These are phyloP conservation scores for Sugiyamaella neomexicana DNA, from an alignment of 1,139 yeast species.

Conservation along the genomic window DNA sequence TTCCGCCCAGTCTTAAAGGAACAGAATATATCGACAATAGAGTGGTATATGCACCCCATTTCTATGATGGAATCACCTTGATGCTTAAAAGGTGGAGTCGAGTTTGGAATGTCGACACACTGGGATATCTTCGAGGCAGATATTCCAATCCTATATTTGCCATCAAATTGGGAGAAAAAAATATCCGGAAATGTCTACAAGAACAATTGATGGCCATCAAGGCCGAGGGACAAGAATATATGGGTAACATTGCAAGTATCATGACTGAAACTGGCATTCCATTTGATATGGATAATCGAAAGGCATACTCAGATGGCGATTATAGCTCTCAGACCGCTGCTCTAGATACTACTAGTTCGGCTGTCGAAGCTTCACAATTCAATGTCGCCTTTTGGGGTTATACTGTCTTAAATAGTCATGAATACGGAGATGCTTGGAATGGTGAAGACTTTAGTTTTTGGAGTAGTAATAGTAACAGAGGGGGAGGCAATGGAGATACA, in stretches of 20 bases:
- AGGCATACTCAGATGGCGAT: constrained; percentile 60
- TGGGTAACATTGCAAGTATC: constrained; percentile 69
- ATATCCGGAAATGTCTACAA: constrained; percentile 66
- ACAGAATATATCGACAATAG: constrained; percentile 59
- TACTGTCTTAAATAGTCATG: constrained; percentile 63
- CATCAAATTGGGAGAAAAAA: constrained; percentile 71
- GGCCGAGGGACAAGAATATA: constrained; percentile 54
- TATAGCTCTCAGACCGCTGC: constrained; percentile 73
- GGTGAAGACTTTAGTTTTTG: constrained; percentile 86
- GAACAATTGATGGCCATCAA: constrained; percentile 65
- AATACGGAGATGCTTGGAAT: constrained; percentile 86
- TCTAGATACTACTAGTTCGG: constrained; percentile 71
- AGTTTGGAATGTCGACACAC: constrained; percentile 71
- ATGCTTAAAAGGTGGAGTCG: constrained; percentile 75
- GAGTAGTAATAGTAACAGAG: constrained; percentile 45
- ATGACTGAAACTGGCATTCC: constrained; percentile 95
- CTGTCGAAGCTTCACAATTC: constrained; percentile 67
- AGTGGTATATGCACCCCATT: constrained; percentile 78
- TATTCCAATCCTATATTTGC: constrained; percentile 74
- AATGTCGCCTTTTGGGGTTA: constrained; percentile 84
- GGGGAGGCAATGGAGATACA: neutral
- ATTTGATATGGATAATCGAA: constrained; percentile 79
- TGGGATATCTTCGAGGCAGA: constrained; percentile 74
- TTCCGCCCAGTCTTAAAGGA: constrained; percentile 65
- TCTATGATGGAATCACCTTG: constrained; percentile 84